phyloP scores from a whole-genome alignment of 805 yeast species.

The Brettanomyces sp. region DNA sequence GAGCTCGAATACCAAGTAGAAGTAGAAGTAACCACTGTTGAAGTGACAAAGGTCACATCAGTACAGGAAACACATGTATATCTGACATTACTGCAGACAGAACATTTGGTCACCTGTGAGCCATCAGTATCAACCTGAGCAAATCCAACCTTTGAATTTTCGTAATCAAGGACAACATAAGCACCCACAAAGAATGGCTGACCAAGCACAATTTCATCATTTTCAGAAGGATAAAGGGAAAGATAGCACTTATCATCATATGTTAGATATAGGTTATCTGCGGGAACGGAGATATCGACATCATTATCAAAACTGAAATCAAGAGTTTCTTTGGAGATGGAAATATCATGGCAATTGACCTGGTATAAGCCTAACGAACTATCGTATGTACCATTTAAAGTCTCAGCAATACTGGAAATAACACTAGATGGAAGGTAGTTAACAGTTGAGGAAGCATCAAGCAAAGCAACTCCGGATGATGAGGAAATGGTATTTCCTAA shows the following conservation, averaged over 20 bases:
- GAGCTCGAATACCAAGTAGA: conserved; percentile 2
- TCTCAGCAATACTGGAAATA: conserved; percentile 6
- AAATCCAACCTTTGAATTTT: conserved; percentile 44
- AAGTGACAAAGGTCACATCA: conserved; percentile 4
- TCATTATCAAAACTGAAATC: conserved; percentile 12
- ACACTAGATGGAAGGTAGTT: conserved; percentile 36
- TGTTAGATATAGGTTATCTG: conserved; percentile 12
- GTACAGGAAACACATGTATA: conserved; percentile 13
- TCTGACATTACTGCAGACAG: conserved; percentile 6
- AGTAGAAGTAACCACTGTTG: conserved; percentile 6
- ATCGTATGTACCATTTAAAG: conserved; percentile 11
- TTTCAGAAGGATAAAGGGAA: conserved; percentile 9
- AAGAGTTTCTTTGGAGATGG: conserved; percentile 7
- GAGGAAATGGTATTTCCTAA: conserved; percentile 7
- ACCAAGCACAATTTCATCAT: conserved; percentile 39
- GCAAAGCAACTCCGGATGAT: conserved; percentile 25
- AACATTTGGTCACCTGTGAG: conserved; percentile 9
- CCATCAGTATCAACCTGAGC: conserved; percentile 34
- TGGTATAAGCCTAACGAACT: conserved; percentile 11
- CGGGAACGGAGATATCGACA: conserved; percentile 12
- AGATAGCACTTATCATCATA: conserved; percentile 13
- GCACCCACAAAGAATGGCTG: conserved; percentile 57
- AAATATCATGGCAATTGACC: conserved; percentile 13
- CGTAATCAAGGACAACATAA: conserved; percentile 58
- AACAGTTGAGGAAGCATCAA: conserved; percentile 50